These are phyloP conservation scores for Rutstroemia sydowiana DNA, from an alignment of 2,329 filamentous ascomycete species.

Conservation along the genomic window DNA sequence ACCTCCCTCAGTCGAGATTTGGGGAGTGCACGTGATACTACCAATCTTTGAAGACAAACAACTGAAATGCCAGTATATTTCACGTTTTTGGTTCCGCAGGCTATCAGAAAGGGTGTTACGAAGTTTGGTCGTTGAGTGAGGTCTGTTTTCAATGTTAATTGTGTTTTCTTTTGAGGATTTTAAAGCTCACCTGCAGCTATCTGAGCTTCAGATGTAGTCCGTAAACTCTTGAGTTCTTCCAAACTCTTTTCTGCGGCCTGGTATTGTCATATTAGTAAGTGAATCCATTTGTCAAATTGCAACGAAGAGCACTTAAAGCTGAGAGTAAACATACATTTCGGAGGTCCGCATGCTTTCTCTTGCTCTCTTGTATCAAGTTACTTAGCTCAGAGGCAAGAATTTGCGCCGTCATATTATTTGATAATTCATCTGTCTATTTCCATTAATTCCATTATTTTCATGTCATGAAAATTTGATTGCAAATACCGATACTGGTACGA, in stretches of 20 bases:
- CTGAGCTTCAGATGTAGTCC: conserved; percentile 62
- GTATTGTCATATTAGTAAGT: conserved; percentile 32
- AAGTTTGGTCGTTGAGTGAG: conserved; percentile 76
- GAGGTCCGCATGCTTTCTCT: conserved; percentile 86
- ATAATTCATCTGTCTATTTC: conserved; percentile 12
- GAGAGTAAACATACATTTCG: conserved; percentile 54
- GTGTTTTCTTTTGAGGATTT: not conserved
- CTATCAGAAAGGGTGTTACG: conserved; percentile 87
- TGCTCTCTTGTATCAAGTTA: conserved; percentile 91
- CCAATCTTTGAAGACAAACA: conserved; percentile 80
- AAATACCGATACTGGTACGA: not conserved
- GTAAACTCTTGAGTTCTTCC: conserved; percentile 74
- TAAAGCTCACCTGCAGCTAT: conserved; percentile 31
- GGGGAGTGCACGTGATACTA: conserved; percentile 73
- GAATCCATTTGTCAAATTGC: not conserved
- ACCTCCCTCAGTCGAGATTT: conserved; percentile 75
- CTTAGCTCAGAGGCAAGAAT: conserved; percentile 80
- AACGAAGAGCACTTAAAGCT: not conserved
- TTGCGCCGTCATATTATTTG: conserved; percentile 70
- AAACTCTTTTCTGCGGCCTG: conserved; percentile 86
- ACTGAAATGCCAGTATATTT: conserved; percentile 86
- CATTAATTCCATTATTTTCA: conserved; percentile 14
- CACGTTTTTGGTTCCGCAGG: conserved; percentile 81
- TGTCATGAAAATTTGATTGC: conserved; percentile 1
- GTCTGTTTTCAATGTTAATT: conserved; percentile 46